phyloP scores from a whole-genome alignment of 108 stramenopile genomes.

The Cyclostephanos tholiformis region DNA sequence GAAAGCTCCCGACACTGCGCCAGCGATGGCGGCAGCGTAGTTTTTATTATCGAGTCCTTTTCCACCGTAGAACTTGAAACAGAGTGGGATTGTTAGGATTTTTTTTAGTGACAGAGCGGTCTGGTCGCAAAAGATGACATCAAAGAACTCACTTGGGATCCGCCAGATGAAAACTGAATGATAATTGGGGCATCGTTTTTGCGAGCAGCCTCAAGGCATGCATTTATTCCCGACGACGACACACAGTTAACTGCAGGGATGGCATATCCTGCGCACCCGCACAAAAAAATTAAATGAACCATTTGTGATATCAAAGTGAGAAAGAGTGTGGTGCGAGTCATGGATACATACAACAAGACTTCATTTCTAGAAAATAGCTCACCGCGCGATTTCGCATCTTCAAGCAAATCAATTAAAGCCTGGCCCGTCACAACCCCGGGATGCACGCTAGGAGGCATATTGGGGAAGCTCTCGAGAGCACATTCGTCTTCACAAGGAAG shows the following conservation, averaged over 20 bases:
- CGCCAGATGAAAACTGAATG: conserved; percentile 89
- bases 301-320: neutral
- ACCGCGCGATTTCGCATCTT: conserved; percentile 81
- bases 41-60: conserved; percentile 86
- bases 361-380: conserved; percentile 31
- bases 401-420: conserved; percentile 74
- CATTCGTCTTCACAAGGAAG: conserved; percentile 84
- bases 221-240: conserved; percentile 88
- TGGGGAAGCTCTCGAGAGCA: conserved; percentile 69
- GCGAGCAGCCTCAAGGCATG: conserved; percentile 90
- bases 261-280: conserved; percentile 63
- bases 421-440: conserved; percentile 83
- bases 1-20: conserved; percentile 88
- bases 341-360: conserved; percentile 2
- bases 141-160: conserved; percentile 58
- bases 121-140: neutral
- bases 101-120: neutral
- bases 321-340: neutral
- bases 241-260: conserved; percentile 96
- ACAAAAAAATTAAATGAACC: conserved; percentile 13
- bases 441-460: conserved; percentile 76
- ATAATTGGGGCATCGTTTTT: conserved; percentile 91
- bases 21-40: conserved; percentile 86
- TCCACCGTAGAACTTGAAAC: conserved; percentile 83
- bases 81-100: conserved; percentile 5